phyloP scores from a whole-genome alignment of 768 basidiomycete species.

The Tulasnella sp. region DNA sequence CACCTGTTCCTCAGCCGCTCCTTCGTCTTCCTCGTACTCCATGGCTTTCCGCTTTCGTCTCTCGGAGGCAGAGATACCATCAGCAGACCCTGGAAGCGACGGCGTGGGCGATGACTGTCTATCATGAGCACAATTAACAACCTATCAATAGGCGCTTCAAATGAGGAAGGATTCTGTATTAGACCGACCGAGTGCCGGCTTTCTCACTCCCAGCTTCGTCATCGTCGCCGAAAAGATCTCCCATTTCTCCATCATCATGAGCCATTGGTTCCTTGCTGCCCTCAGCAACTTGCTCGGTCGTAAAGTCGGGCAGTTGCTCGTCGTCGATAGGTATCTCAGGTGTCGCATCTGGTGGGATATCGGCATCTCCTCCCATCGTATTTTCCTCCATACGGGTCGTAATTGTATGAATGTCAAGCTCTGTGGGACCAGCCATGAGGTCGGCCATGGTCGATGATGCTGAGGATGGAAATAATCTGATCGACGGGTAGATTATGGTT shows the following conservation, averaged over 20 bases:
- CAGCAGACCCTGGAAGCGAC: constrained; percentile 25
- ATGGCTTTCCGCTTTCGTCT: constrained; percentile 49
- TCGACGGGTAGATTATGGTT: too few species aligned
- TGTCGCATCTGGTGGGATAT: too few species aligned
- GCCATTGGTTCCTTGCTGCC: background rate
- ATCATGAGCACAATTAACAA: background rate
- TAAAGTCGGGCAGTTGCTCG: too few species aligned
- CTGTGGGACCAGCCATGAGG: too few species aligned
- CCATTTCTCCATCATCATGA: constrained; percentile 47
- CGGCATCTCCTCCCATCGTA: too few species aligned
- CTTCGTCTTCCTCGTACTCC: constrained; percentile 75
- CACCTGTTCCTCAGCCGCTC: constrained; percentile 38
- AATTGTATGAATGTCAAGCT: too few species aligned
- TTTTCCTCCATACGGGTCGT: too few species aligned
- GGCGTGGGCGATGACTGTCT: constrained; percentile 17
- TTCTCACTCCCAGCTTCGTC: constrained; percentile 28
- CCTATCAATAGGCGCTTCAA: background rate
- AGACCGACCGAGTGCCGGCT: constrained; percentile 2
- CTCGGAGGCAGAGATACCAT: constrained; percentile 53
- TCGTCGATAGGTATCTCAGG: too few species aligned
- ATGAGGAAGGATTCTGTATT: background rate
- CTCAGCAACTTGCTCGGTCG: too few species aligned
- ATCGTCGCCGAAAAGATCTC: constrained; percentile 71
- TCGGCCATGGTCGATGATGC: too few species aligned
- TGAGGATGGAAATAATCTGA: too few species aligned